Percentiles rank a stretch among this genome's conserved stretches.
Conservation (phyloP, 116 monocot species). For the Iris pallida region DNA sequence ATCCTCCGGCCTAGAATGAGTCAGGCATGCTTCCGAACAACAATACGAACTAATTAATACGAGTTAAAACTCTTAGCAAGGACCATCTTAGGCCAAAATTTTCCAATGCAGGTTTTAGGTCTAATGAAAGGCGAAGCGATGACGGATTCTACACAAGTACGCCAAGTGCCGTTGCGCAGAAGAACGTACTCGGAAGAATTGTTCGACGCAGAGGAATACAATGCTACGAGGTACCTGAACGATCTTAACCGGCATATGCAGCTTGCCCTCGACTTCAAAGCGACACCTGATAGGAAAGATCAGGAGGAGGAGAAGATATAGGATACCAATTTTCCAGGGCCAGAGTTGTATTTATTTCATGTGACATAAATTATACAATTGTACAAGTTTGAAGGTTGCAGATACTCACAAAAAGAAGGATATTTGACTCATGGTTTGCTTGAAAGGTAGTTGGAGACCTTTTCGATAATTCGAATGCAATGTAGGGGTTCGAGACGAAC, state of each 20-base stretch:
- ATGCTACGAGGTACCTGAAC: constrained; percentile 20
- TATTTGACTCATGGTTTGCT: too few species aligned
- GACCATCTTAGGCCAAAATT: neutral
- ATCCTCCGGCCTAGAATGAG: constrained; percentile 29
- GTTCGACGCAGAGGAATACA: constrained; percentile 25
- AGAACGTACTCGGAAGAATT: constrained; percentile 23
- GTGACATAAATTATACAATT: too few species aligned
- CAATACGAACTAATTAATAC: too few species aligned
- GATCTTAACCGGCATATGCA: constrained; percentile 28
- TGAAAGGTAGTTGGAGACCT: too few species aligned
- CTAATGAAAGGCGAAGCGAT: constrained; percentile 11
- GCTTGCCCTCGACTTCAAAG: constrained; percentile 36
- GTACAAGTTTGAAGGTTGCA: too few species aligned
- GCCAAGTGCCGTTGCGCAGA: neutral
- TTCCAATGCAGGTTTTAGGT: constrained; percentile 13
- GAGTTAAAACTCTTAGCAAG: constrained; percentile 1
- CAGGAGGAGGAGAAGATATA: too few species aligned
- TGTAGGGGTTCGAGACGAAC: too few species aligned
- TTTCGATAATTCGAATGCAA: too few species aligned
- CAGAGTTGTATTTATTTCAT: too few species aligned
- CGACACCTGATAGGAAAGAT: too few species aligned
- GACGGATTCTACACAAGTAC: neutral
- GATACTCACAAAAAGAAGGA: too few species aligned
- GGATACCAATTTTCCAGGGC: too few species aligned
- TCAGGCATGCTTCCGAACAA: constrained; percentile 28